These are phyloP conservation scores for Hippophae gyantsensis DNA, from an alignment of 306 rosid genomes.

Conservation along the genomic window DNA sequence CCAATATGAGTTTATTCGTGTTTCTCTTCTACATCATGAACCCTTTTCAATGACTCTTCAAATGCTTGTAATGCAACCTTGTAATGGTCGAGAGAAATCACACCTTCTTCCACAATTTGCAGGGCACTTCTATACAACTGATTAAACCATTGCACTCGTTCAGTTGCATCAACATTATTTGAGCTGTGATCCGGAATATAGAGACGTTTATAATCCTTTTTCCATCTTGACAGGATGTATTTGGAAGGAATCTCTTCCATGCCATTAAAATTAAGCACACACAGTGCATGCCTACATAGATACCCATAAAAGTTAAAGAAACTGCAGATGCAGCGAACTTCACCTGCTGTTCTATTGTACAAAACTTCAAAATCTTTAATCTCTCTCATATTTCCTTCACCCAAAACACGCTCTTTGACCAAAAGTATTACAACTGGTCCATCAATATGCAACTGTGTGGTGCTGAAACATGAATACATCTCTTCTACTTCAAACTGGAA, in stretches of 20 bases:
- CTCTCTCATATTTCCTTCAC: conserved; percentile 64
- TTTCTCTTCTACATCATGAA: conserved; percentile 58
- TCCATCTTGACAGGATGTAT: conserved; percentile 69
- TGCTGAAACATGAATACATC: conserved; percentile 85
- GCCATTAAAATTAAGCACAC: conserved; percentile 84
- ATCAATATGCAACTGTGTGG: conserved; percentile 71
- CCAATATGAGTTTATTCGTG: conserved; percentile 10
- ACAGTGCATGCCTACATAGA: conserved; percentile 74
- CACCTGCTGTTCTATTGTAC: conserved; percentile 68
- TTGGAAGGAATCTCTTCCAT: conserved; percentile 81
- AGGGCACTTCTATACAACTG: conserved; percentile 64
- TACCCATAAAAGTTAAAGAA: conserved; percentile 81
- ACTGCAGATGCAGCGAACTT: conserved; percentile 94
- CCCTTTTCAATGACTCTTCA: conserved; percentile 68
- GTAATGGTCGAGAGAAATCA: conserved; percentile 64
- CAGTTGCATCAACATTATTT: conserved; percentile 27
- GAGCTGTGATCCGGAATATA: conserved; percentile 38
- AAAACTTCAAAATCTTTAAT: conserved; percentile 80
- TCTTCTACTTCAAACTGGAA: conserved; percentile 89
- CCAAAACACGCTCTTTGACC: conserved; percentile 77
- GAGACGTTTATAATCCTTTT: conserved; percentile 78
- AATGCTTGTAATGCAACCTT: conserved; percentile 64
- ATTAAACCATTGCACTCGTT: conserved; percentile 51
- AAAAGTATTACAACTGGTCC: conserved; percentile 69
- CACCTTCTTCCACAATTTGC: conserved; percentile 88